These are phyloP conservation scores for Tilletia walkeri DNA, from an alignment of 1,284 basidiomycete species.

Conservation along the genomic window DNA sequence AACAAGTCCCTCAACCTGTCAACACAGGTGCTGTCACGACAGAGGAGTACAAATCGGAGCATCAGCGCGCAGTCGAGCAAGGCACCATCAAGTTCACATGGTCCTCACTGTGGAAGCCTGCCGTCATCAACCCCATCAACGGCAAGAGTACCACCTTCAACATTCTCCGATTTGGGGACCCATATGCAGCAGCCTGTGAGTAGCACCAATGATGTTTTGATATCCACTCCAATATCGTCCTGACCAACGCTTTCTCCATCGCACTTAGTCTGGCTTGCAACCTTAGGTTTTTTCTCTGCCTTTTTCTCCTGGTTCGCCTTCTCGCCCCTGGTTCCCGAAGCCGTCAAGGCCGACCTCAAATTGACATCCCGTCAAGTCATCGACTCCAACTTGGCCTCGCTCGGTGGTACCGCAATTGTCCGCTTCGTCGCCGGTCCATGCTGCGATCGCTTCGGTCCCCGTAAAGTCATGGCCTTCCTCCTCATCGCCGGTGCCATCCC, in stretches of 20 bases:
- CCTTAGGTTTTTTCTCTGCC: conserved; percentile 60
- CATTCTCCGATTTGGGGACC: conserved; percentile 62
- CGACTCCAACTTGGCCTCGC: conserved; percentile 66
- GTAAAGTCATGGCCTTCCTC: conserved; percentile 66
- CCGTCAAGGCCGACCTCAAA: conserved; percentile 64
- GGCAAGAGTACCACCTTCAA: conserved; percentile 64
- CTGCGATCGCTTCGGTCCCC: conserved; percentile 62
- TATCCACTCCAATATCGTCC: not conserved
- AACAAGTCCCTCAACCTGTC: conserved; percentile 4
- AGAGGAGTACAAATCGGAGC: conserved; percentile 43
- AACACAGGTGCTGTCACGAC: conserved; percentile 25
- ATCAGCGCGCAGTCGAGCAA: conserved; percentile 27
- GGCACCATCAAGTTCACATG: conserved; percentile 39
- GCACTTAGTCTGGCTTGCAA: conserved; percentile 53
- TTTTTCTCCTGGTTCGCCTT: conserved; percentile 69
- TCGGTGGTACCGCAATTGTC: conserved; percentile 62
- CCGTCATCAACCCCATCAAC: conserved; percentile 62
- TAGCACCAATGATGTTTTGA: conserved; percentile 58
- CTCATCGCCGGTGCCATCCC: conserved; percentile 67
- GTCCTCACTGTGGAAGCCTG: conserved; percentile 49
- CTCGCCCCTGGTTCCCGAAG: conserved; percentile 65
- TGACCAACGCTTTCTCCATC: not conserved
- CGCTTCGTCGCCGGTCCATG: conserved; percentile 64
- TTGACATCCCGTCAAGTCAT: conserved; percentile 61
- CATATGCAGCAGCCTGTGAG: conserved; percentile 61